Base-by-base conservation (phyloP, 371 early-diverging fungal species). In the Mucor sp. region DNA sequence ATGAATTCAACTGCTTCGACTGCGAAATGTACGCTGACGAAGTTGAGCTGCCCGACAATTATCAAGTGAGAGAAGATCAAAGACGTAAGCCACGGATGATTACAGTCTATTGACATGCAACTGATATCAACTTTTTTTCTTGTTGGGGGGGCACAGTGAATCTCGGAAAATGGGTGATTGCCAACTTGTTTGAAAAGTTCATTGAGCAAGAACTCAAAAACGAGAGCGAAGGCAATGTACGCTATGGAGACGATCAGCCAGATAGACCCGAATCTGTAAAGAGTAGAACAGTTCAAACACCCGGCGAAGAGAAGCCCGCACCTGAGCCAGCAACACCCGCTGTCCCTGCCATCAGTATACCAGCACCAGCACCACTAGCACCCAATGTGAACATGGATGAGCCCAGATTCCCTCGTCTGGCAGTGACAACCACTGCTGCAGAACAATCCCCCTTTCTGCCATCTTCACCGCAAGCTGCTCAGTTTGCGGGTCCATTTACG, bases 1-100 rank as follows among this genome's bases (percentile, higher is more conserved):
- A 94, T 39, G 95, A 96, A 65, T 79, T 68, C 2, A 84, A 83
- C 35, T 92, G 91, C 69, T 92, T 88, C 74, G 96, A 96, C 66
- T 90, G 91, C 55, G 95, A 95, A 75, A 85, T 93, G 70, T 95
- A 95, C 75, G 87, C 87, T 2, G 95, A 96, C 65, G 91, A 93
- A 63, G 69, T 83, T 8, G 89, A 85, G 7, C 66, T 85, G 19
- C 74, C 76, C 1, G 66, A 65, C 0, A 84, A 82, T n/a, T 78
- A 75, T 56, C 81, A 83, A 44, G 75, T 87, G 25, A 76, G 79
- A 2, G 93, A 93, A 68, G 93, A 93, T 61, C 90, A 90, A 67
- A 61, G 93, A 80, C 79, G 93, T 92, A 85, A 63, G 41, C 58
- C 48, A 32, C 6, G 37, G n/a, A n/a, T n/a, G n/a, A n/a, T n/a